Base-by-base conservation (phyloP, 345 rosid species). In the Pelargonium nanum region DNA sequence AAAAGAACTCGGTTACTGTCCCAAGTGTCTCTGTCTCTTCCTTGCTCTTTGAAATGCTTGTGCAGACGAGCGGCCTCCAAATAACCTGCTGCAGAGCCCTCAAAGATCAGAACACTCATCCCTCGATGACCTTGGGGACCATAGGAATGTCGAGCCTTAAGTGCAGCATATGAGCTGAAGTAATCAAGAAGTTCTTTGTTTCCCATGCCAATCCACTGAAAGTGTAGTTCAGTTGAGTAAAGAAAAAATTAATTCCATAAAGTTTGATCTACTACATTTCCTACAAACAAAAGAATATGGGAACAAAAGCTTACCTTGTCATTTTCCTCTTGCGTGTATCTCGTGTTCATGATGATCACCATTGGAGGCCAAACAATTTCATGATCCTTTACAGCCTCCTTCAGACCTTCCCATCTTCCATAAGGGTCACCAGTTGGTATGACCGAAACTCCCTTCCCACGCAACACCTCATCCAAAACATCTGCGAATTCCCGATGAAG, bases 41-140 rank as follows among this genome's bases (percentile, higher is more conserved):
- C 91, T 72, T 80, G 80, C 22, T 84, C 91, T 45, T 74, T 56
- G 60, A 89, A 81, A 70, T 85, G 88, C 70, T 65, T 85, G 66
- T 87, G 76, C 48, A 93, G 77, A n/a, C 88, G 87, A 26, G 83
- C 96, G 17, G 99, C 99, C 74, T 89, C 97, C 2, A 81, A 32
- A 59, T 79, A 89, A 52, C 99, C 99, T n/a, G 72, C 70, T 4
- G 87, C 84, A 19, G 79, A 84, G 72, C 80, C 75, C 81, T 93
- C 97, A 61, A 93, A 93, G 16, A 87, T 79, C 22, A 93, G 74
- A 63, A 79, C 67, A 60, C 97, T 89, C 85, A 87, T 85, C 61
- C 99, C 99, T 25, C 99, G 94, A 63, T 93, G 99, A 10, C 99
- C 95, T 64, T 79, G 88, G 2, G 97, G 99, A 21, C 99, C 99